Evolutionary conservation across 257 asterid genomes (phyloP).

Genomic region (Solanum chilense): DNA sequence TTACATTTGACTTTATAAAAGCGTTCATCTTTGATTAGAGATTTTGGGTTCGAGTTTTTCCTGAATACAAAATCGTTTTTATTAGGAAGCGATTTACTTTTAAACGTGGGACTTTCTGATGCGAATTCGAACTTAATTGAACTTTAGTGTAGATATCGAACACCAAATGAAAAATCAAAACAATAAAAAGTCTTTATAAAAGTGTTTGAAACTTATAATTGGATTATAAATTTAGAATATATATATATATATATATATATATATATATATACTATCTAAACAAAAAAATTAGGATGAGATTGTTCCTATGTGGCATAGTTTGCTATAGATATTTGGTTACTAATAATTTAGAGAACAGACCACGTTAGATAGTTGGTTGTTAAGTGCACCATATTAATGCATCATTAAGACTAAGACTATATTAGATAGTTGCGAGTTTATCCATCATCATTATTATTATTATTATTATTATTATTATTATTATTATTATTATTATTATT

Average conservation of each 20-base stretch:
- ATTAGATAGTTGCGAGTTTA: neutral
- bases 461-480: too few relatives aligned
- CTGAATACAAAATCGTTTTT: fast-evolving
- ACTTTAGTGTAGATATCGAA: fast-evolving
- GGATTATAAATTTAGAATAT: too few relatives aligned
- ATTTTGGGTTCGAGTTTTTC: too few relatives aligned
- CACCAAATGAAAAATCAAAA: too few relatives aligned
- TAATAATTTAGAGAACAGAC: neutral
- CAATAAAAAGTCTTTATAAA: neutral
- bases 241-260: too few relatives aligned
- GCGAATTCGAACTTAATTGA: fast-evolving
- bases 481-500: too few relatives aligned
- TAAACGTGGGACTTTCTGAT: too few relatives aligned
- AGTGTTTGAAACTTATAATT: neutral
- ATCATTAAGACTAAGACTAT: neutral
- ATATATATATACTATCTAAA: too few relatives aligned
- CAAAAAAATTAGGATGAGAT: fast-evolving
- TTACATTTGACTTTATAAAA: neutral
- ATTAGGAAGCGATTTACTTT: too few relatives aligned
- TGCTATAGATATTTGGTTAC: neutral
- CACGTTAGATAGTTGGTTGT: neutral
- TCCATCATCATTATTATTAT: neutral
- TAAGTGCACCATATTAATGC: neutral
- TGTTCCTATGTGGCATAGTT: neutral
- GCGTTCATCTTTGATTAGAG: too few relatives aligned